Conservation (phyloP, 1,139 yeast genomes). For the Meyerozyma guilliermondii region DNA sequence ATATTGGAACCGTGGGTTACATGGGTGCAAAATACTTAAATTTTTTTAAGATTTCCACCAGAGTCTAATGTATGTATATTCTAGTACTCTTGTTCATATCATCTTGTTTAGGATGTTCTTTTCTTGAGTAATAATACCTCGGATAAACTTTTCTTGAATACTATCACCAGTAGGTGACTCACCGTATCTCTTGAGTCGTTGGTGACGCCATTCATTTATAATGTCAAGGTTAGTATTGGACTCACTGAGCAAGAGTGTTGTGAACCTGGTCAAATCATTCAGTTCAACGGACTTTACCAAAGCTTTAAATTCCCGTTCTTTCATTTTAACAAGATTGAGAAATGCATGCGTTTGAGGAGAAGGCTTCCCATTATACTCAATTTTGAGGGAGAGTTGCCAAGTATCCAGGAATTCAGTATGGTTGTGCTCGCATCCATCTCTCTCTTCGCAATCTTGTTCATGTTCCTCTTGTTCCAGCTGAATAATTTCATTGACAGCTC, state of each 20-base stretch:
- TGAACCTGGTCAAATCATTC: conserved; percentile 1
- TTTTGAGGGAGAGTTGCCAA: conserved; percentile 34
- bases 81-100: too few species aligned
- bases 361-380: conserved; percentile 32
- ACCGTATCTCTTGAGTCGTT: conserved; percentile 12
- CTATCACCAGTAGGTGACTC: not conserved
- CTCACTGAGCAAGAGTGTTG: conserved; percentile 7
- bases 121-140: not conserved
- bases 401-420: conserved; percentile 14
- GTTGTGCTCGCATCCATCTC: conserved; percentile 12
- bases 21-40: not conserved
- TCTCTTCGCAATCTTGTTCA: conserved; percentile 13
- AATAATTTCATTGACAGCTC: conserved; percentile 33
- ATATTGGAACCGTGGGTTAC: not conserved
- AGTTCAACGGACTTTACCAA: conserved; percentile 10
- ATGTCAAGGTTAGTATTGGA: conserved; percentile 7
- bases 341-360: conserved; percentile 33
- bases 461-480: conserved; percentile 14
- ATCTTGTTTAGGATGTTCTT: not conserved
- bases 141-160: not conserved
- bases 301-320: conserved; percentile 13
- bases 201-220: conserved; percentile 14
- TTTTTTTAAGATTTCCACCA: too few species aligned
- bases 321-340: conserved; percentile 13
- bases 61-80: too few species aligned